phyloP scores from a whole-genome alignment of 2,329 filamentous ascomycete species.

The Phialocephala sp. region DNA sequence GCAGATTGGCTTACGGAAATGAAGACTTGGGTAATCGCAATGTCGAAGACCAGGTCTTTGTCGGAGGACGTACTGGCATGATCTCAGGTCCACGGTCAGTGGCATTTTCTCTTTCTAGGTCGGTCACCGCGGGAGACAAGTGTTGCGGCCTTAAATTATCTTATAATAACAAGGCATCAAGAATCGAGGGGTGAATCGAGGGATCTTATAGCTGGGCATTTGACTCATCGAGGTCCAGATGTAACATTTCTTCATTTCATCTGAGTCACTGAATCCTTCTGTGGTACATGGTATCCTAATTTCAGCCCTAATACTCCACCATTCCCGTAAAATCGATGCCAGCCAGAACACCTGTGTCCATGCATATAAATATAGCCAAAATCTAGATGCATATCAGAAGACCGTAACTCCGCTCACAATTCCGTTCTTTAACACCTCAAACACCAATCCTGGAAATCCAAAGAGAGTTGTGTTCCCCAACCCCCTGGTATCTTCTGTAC shows the following conservation, averaged over 20 bases:
- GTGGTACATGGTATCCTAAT: constrained; percentile 12
- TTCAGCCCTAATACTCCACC: not conserved
- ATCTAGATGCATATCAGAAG: constrained; percentile 58
- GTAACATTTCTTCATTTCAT: not conserved
- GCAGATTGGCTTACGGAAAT: constrained; percentile 64
- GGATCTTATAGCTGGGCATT: not conserved
- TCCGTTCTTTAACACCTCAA: constrained; percentile 94
- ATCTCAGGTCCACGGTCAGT: constrained; percentile 33
- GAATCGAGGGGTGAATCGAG: not conserved
- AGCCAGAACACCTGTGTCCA: constrained; percentile 16
- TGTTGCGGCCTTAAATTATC: not conserved
- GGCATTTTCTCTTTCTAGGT: constrained; percentile 13
- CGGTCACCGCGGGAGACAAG: constrained; percentile 18
- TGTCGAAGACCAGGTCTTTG: constrained; percentile 74
- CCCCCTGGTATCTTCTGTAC: constrained; percentile 57
- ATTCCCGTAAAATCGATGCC: constrained; percentile 6
- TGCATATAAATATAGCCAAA: constrained; percentile 14
- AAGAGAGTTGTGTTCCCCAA: constrained; percentile 82
- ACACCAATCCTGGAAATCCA: constrained; percentile 91
- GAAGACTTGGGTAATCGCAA: constrained; percentile 76
- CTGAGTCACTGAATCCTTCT: constrained; percentile 11
- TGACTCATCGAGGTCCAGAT: constrained; percentile 4
- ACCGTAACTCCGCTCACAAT: constrained; percentile 88
- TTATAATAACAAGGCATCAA: constrained; percentile 19
- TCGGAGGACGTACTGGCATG: constrained; percentile 40